These are phyloP conservation scores for Penicillium riverlandense DNA, from an alignment of 495 filamentous ascomycete species.

Conservation along the genomic window DNA sequence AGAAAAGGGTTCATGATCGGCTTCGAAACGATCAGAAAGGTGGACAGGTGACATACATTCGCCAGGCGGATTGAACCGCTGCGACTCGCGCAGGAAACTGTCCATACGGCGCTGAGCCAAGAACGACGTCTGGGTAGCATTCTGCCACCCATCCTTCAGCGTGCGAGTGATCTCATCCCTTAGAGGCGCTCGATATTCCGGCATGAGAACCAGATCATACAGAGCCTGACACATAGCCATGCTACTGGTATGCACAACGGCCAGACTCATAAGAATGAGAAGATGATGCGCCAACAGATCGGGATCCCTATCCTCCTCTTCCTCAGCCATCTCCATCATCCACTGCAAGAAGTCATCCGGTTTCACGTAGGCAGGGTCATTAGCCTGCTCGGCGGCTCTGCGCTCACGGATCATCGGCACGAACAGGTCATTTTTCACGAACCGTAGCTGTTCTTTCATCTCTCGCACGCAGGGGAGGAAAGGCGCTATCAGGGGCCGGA, in stretches of 20 bases:
- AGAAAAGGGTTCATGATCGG: not conserved
- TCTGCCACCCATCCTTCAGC: conserved; percentile 16
- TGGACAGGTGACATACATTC: conserved; percentile 16
- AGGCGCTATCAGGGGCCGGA: conserved; percentile 24
- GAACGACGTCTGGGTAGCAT: conserved; percentile 14
- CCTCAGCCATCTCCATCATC: conserved; percentile 28
- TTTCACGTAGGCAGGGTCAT: conserved; percentile 14
- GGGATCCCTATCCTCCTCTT: conserved; percentile 14
- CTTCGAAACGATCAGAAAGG: not conserved
- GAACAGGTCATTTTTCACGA: conserved; percentile 19
- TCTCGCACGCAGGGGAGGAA: conserved; percentile 23
- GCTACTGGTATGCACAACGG: conserved; percentile 26
- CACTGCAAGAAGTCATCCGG: conserved; percentile 34
- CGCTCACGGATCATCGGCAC: conserved; percentile 23
- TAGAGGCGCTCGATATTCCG: conserved; percentile 23
- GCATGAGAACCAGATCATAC: conserved; percentile 23
- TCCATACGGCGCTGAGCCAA: conserved; percentile 17
- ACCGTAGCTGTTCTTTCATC: conserved; percentile 13
- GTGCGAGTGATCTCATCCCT: conserved; percentile 21
- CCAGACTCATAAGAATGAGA: conserved; percentile 21
- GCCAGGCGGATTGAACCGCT: conserved; percentile 25
- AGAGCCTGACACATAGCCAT: conserved; percentile 26
- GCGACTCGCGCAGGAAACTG: conserved; percentile 32
- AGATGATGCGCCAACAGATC: conserved; percentile 21
- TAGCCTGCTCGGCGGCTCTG: conserved; percentile 6